phyloP scores from a whole-genome alignment of 2,329 filamentous ascomycete genomes.

The Penicillium capsulatum region DNA sequence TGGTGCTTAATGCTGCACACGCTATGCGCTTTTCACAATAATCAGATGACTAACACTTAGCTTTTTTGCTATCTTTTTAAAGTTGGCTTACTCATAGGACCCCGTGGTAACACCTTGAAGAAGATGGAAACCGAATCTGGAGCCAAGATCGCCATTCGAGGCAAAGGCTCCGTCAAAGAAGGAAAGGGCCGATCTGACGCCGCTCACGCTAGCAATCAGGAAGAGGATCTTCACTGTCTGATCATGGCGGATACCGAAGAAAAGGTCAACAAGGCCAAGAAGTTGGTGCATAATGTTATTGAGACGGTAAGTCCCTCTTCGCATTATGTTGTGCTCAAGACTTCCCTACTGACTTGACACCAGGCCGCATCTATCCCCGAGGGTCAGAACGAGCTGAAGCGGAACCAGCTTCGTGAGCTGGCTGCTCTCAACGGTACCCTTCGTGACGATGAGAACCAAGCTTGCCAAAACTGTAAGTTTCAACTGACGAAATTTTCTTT shows the following conservation, averaged over 20 bases:
- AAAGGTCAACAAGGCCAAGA: slow-evolving; percentile 98
- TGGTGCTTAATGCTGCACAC: slow-evolving; percentile 34
- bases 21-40: slow-evolving; percentile 31
- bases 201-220: slow-evolving; percentile 98
- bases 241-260: slow-evolving; percentile 99
- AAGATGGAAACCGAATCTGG: slow-evolving; percentile 98
- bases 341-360: slow-evolving; percentile 27
- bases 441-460: slow-evolving; percentile 98
- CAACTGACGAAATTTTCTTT: background rate
- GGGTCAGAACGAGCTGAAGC: slow-evolving; percentile 97
- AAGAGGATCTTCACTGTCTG: slow-evolving; percentile 96
- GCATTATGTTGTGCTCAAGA: background rate
- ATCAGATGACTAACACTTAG: slow-evolving; percentile 81
- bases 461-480: slow-evolving; percentile 83
- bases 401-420: slow-evolving; percentile 95
- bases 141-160: slow-evolving; percentile 98
- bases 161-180: slow-evolving; percentile 99
- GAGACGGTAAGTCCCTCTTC: slow-evolving; percentile 71
- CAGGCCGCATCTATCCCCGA: slow-evolving; percentile 97
- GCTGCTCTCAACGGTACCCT: slow-evolving; percentile 97
- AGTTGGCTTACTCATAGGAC: slow-evolving; percentile 99
- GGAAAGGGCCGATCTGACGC: slow-evolving; percentile 98
- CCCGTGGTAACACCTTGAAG: slow-evolving; percentile 98
- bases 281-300: slow-evolving; percentile 96
- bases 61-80: slow-evolving; percentile 65